These are phyloP conservation scores for Brassica nigra DNA, from an alignment of 345 rosid species.

Conservation along the genomic window DNA sequence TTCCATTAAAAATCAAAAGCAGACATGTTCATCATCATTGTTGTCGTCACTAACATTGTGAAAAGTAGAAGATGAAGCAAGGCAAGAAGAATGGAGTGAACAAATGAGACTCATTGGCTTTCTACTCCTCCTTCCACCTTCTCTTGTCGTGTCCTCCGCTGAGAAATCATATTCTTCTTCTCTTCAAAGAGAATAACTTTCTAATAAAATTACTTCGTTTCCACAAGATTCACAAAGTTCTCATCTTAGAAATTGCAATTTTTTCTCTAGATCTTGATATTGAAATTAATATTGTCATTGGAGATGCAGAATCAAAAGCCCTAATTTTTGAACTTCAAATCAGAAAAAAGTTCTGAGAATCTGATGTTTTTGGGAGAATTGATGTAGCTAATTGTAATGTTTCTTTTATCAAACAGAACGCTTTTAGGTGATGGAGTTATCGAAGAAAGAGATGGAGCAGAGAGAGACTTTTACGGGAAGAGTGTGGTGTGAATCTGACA, in stretches of 20 bases:
- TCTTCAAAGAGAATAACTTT: conserved; percentile 12
- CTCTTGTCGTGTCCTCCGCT: conserved; percentile 52
- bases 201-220: conserved; percentile 24
- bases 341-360: no score
- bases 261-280: conserved; percentile 9
- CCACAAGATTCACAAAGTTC: conserved; percentile 10
- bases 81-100: conserved; percentile 68
- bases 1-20: neutral
- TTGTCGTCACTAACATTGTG: conserved; percentile 30
- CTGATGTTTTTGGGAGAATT: no score
- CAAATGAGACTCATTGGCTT: conserved; percentile 51
- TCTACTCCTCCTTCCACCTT: conserved; percentile 43
- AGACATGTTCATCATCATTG: conserved; percentile 47
- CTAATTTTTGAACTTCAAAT: neutral
- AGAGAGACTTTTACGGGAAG: no score
- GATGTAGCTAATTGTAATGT: no score
- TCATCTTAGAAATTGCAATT: neutral
- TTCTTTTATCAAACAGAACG: no score
- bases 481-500: no score
- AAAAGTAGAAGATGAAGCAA: conserved; percentile 68
- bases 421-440: no score
- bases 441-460: no score
- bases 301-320: conserved; percentile 19
- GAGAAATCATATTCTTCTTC: conserved; percentile 62
- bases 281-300: conserved; percentile 4